Conservation (phyloP, 2,329 filamentous ascomycete species). For the Delphinella strobiligena region DNA sequence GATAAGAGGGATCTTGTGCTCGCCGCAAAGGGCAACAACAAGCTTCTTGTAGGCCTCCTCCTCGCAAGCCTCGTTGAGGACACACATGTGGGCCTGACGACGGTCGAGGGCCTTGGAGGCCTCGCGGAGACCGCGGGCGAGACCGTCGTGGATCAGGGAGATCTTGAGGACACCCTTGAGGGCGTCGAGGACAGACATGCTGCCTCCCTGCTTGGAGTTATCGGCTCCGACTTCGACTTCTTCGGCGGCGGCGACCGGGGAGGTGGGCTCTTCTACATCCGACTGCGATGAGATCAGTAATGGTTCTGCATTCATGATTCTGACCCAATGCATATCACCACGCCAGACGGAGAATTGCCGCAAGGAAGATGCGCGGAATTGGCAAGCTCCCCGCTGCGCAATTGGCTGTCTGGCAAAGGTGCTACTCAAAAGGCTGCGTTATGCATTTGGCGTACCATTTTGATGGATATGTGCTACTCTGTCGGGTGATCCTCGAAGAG, state of each 20-base stretch:
- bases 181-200: constrained; percentile 92
- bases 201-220: constrained; percentile 68
- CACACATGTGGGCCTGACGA: constrained; percentile 99
- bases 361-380: too few species aligned
- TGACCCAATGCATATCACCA: too few species aligned
- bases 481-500: constrained; percentile 35
- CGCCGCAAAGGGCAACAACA: constrained; percentile 92
- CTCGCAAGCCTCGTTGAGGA: constrained; percentile 99
- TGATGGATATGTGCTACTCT: constrained; percentile 20
- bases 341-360: too few species aligned
- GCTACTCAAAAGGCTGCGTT: neutral
- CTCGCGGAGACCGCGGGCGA: constrained; percentile 95
- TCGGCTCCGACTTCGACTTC: constrained; percentile 96
- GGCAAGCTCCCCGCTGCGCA: too few species aligned
- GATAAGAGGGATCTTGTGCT: constrained; percentile 99
- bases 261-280: constrained; percentile 99
- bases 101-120: constrained; percentile 97
- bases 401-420: neutral
- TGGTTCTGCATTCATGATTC: too few species aligned
- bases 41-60: constrained; percentile 99
- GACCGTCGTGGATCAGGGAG: constrained; percentile 97
- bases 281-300: constrained; percentile 48
- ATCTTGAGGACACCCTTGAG: constrained; percentile 99
- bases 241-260: constrained; percentile 62
- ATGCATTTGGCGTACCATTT: constrained; percentile 24